phyloP scores from a whole-genome alignment of 306 rosid genomes.

The Spatholobus suberectus region DNA sequence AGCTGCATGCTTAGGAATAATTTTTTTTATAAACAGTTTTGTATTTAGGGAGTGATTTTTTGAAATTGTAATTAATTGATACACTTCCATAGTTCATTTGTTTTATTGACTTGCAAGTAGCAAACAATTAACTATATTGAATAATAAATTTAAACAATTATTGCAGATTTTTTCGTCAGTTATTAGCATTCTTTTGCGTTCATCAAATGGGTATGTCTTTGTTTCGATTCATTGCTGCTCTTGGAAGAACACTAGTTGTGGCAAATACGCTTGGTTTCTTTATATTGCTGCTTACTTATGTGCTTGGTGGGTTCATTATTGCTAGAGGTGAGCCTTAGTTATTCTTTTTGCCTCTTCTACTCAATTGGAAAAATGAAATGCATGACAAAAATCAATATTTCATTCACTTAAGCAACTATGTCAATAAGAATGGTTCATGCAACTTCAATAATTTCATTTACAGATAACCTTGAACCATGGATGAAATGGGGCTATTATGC shows the following conservation, averaged over 20 bases:
- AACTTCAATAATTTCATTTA: conserved; percentile 32
- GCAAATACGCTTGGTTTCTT: conserved; percentile 72
- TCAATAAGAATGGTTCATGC: conserved; percentile 2
- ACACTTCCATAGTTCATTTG: not conserved
- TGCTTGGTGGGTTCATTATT: conserved; percentile 90
- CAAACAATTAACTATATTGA: conserved; percentile 13
- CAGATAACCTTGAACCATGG: conserved; percentile 85
- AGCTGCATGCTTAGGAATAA: not conserved
- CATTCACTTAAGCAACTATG: not conserved
- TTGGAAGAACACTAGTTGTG: conserved; percentile 77
- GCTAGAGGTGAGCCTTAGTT: conserved; percentile 61
- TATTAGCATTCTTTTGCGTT: conserved; percentile 76
- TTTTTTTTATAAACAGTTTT: not conserved
- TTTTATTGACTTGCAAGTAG: conserved; percentile 19
- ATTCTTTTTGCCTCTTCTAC: not conserved
- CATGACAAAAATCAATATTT: not conserved
- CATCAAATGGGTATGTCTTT: conserved; percentile 85
- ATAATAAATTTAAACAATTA: not conserved
- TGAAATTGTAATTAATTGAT: not conserved
- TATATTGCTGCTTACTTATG: conserved; percentile 65
- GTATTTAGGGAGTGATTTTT: not conserved
- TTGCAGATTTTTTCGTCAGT: conserved; percentile 78
- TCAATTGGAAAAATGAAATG: conserved; percentile 22
- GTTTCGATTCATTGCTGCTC: conserved; percentile 80
- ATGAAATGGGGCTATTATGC: conserved; percentile 88